Evolutionary conservation across 208 protist species (phyloP).

Genomic region (Hexamita inflata): DNA sequence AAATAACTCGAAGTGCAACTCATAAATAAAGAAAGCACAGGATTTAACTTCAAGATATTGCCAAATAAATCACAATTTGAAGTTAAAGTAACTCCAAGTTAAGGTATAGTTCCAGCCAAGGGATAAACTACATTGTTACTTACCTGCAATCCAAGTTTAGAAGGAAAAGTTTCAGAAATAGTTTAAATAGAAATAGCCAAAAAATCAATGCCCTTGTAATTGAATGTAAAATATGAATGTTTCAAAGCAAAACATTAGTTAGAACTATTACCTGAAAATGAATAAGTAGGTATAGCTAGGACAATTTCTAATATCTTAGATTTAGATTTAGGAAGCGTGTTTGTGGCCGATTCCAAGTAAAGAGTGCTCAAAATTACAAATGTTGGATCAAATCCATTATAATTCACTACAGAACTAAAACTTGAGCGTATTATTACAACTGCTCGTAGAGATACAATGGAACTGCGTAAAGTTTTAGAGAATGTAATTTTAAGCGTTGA

Average conservation of each 20-base stretch:
- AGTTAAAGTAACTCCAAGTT: neutral
- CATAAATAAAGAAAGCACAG: neutral
- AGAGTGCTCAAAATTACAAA: neutral
- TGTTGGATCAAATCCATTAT: neutral
- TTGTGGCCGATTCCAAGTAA: neutral
- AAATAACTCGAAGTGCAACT: neutral
- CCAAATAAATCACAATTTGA: neutral
- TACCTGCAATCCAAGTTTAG: neutral
- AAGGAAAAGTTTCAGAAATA: neutral
- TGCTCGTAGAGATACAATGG: conserved; percentile 11
- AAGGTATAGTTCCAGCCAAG: neutral
- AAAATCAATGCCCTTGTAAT: neutral
- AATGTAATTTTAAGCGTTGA: neutral
- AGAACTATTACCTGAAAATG: neutral
- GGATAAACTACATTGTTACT: neutral
- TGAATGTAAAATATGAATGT: conserved; percentile 23
- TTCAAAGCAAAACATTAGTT: conserved; percentile 24
- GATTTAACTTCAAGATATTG: neutral
- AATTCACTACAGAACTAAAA: neutral
- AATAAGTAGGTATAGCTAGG: neutral
- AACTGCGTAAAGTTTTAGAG: neutral
- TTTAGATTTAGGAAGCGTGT: conserved; percentile 11
- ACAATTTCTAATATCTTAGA: neutral
- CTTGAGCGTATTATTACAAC: neutral
- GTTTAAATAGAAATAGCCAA: conserved; percentile 1